Evolutionary conservation across 2,329 filamentous ascomycete genomes (phyloP), one percentile per base, ranked within the genome.

Genomic region (Alternaria arbusti): DNA sequence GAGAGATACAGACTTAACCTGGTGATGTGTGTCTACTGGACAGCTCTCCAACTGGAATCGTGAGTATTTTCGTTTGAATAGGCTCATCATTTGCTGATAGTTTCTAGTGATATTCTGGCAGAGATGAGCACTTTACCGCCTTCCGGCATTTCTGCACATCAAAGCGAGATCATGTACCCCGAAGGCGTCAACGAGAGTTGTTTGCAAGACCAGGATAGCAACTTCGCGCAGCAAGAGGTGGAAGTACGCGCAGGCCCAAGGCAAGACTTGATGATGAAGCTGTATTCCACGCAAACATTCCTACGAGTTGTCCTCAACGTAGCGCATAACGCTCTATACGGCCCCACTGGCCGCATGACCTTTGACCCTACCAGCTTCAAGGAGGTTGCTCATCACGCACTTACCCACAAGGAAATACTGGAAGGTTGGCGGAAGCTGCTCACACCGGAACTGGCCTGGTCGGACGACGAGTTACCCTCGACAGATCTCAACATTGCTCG

Each of bases 31-130:
- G 91, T 93, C 0, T 97, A 94, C 73, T 98, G 95, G 95, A 96
- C 94, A 8, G 97, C 93, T 76, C 83, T 97, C 66, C 95, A 98
- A 75, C 85, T 98, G 11, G 95, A 98, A 80, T 97, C 90, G 91
- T 93, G 79, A 51, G 67, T 59, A 6, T 9, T 36, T 9, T 26
- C 20, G 22, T 50, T 26, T 10, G 9, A 13, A 13, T 15, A 22
- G n/a, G 7, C 10, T 23, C 3, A 26, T 15, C 30, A 8, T 49
- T 56, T 44, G 57, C 54, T 67, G 36, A 69, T 54, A 64, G 74
- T 57, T 20, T 46, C 12, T 15, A 94, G 94, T 79, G 95, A 98
- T 78, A 93, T 98, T 49, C 86, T 97, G 50, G 96, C 96, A 4
- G 96, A 99, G 80, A 85, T 98, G 63, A 86, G 88, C 51, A 78